phyloP scores from a whole-genome alignment of 768 basidiomycete species.

The Lactifluus piperatus region DNA sequence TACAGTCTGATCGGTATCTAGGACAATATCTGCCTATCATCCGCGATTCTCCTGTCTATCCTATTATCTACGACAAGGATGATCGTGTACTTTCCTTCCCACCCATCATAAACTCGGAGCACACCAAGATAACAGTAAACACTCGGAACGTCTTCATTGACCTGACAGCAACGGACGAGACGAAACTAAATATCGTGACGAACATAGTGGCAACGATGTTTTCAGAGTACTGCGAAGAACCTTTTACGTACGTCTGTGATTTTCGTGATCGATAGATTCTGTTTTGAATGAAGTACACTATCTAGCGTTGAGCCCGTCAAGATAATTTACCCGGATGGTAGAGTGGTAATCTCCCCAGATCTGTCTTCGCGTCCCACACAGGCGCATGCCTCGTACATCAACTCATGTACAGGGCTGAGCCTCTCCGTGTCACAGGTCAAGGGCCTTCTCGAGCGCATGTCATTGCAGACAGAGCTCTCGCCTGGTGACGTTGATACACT shows the following conservation, averaged over 20 bases:
- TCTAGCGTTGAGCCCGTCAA: slow-evolving; percentile 88
- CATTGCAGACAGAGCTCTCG: slow-evolving; percentile 50
- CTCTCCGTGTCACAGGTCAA: slow-evolving; percentile 60
- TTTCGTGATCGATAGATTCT: slow-evolving; percentile 3
- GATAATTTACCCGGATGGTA: slow-evolving; percentile 71
- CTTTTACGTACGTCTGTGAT: slow-evolving; percentile 69
- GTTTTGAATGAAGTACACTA: background rate
- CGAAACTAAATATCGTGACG: slow-evolving; percentile 91
- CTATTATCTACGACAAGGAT: slow-evolving; percentile 89
- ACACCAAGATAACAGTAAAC: slow-evolving; percentile 92
- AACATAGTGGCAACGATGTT: slow-evolving; percentile 98
- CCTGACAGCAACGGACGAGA: slow-evolving; percentile 92
- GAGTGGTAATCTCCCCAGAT: slow-evolving; percentile 69
- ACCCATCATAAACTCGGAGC: slow-evolving; percentile 95
- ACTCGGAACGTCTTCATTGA: slow-evolving; percentile 96
- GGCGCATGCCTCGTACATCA: slow-evolving; percentile 86
- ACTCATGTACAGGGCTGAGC: slow-evolving; percentile 85
- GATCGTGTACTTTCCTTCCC: slow-evolving; percentile 93
- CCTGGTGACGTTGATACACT: slow-evolving; percentile 55
- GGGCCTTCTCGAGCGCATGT: slow-evolving; percentile 76
- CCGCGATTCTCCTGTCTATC: slow-evolving; percentile 91
- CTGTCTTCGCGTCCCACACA: slow-evolving; percentile 61
- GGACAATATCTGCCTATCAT: slow-evolving; percentile 87
- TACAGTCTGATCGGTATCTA: slow-evolving; percentile 85
- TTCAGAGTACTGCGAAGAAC: slow-evolving; percentile 87